Evolutionary conservation across 1,284 basidiomycete species (phyloP).

Genomic region (Sanguinoderma infundibulare): DNA sequence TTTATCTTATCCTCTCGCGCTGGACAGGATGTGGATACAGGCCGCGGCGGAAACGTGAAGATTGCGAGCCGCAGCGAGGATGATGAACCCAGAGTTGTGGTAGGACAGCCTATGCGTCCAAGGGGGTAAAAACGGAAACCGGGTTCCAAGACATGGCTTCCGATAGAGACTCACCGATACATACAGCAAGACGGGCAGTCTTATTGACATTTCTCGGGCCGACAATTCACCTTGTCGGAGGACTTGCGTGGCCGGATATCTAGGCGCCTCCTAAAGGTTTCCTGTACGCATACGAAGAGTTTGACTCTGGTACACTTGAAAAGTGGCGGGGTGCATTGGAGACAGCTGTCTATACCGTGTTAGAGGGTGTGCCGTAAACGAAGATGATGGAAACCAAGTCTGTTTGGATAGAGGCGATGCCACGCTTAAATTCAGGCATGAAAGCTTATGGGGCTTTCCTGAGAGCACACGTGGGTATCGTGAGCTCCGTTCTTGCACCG

Average conservation of each 20-base stretch:
- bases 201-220: not conserved
- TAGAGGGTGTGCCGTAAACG: not conserved
- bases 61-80: not conserved
- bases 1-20: not conserved
- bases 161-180: not conserved
- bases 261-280: not conserved
- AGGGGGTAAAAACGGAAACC: not conserved
- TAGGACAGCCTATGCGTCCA: not conserved
- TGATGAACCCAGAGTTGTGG: not conserved
- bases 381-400: not conserved
- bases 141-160: not conserved
- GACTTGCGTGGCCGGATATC: not conserved
- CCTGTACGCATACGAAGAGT: too few species aligned
- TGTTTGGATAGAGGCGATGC: slow-evolving; percentile 1
- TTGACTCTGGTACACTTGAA: too few species aligned
- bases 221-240: not conserved
- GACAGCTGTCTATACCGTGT: too few species aligned
- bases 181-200: not conserved
- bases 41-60: not conserved
- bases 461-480: not conserved
- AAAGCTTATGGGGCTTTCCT: not conserved
- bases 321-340: not conserved
- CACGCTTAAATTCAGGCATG: slow-evolving; percentile 4
- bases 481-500: not conserved
- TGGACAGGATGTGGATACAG: not conserved